Percentiles rank a stretch among this genome's conserved stretches.
phyloP scores from a whole-genome alignment of 116 monocot genomes.

The Phalaenopsis hybrid region DNA sequence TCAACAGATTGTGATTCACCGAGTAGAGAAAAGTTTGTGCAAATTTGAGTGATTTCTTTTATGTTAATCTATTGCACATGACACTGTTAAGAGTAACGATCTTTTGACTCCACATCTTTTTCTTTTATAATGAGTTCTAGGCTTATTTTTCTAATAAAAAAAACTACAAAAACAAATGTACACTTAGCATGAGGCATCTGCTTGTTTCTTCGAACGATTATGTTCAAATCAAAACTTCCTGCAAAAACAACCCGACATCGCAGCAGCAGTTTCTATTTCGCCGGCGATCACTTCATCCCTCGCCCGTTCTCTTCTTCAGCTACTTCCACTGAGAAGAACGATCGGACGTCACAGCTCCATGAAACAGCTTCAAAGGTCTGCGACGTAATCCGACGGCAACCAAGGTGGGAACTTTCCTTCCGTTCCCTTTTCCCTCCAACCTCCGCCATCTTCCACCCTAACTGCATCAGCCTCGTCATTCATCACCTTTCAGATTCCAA shows the following conservation, averaged over 20 bases:
- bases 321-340: not conserved
- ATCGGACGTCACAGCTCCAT: not conserved
- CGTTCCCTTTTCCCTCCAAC: slow-evolving; percentile 7
- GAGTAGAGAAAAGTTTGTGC: too few species aligned
- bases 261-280: not conserved
- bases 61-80: too few species aligned
- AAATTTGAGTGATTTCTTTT: too few species aligned
- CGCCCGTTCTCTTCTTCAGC: not conserved
- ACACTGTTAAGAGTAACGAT: too few species aligned
- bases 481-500: slow-evolving; percentile 18
- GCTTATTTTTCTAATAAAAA: too few species aligned
- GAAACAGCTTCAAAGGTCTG: slow-evolving; percentile 23
- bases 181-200: too few species aligned
- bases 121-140: too few species aligned
- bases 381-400: slow-evolving; percentile 24
- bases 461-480: slow-evolving; percentile 36
- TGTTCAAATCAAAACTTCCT: not conserved
- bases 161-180: too few species aligned
- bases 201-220: not conserved
- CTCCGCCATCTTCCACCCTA: slow-evolving; percentile 11
- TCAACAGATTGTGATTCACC: too few species aligned
- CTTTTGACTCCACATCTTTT: too few species aligned
- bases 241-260: not conserved
- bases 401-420: slow-evolving; percentile 37
- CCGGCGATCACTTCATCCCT: not conserved